These are phyloP conservation scores for Capronia americana DNA, from an alignment of 2,329 filamentous ascomycete species.

Conservation along the genomic window DNA sequence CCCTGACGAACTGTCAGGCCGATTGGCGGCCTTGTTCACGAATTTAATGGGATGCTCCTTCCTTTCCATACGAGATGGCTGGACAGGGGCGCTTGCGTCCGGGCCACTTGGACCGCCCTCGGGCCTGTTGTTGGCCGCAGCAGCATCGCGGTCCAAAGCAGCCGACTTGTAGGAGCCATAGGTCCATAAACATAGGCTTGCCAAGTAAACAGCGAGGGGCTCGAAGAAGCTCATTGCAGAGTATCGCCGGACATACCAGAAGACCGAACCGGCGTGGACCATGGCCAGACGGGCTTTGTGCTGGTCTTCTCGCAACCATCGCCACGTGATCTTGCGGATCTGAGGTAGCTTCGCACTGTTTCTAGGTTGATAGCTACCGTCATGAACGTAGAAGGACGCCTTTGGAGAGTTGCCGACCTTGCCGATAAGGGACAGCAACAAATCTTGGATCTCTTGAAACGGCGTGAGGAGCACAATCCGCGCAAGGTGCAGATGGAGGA, in stretches of 20 bases:
- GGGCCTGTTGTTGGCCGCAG: conserved; percentile 26
- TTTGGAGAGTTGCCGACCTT: conserved; percentile 33
- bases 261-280: conserved; percentile 59
- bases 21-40: conserved; percentile 26
- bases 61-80: conserved; percentile 35
- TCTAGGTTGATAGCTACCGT: conserved; percentile 37
- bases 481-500: conserved; percentile 63
- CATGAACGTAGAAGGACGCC: conserved; percentile 37
- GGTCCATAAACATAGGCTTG: conserved; percentile 58
- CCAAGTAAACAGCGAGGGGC: conserved; percentile 53
- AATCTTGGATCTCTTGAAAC: conserved; percentile 52
- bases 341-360: conserved; percentile 36
- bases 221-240: conserved; percentile 58
- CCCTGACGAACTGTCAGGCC: conserved; percentile 7
- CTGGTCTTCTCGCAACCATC: conserved; percentile 60
- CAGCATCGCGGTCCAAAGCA: conserved; percentile 34
- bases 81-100: conserved; percentile 30
- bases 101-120: conserved; percentile 34
- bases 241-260: conserved; percentile 61
- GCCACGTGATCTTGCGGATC: conserved; percentile 49
- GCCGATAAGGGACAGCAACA: conserved; percentile 38
- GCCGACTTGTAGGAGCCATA: conserved; percentile 46
- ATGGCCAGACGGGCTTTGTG: conserved; percentile 64
- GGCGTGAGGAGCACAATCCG: conserved; percentile 61
- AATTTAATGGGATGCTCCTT: conserved; percentile 31